Base-by-base conservation (phyloP, 805 yeast species). In the Suhomyces faveliae region DNA sequence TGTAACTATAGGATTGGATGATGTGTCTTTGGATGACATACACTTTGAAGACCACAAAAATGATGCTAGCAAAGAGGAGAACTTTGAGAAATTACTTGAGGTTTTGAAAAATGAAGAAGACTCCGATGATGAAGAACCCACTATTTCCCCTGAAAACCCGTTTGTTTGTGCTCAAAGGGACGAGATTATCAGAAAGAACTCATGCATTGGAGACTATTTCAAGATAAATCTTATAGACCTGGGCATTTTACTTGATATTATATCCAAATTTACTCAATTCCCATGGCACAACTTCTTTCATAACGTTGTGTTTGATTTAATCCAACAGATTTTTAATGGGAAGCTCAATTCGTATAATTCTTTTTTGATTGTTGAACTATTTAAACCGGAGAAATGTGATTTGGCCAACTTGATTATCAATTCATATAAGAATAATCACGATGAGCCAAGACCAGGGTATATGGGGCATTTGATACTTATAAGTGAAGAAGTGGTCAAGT, bases 271-370 rank as follows among this genome's bases (percentile, higher is more conserved):
- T 60, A 84, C 91, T 66, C 72, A 78, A 51, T 89, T 84, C 66
- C 97, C 98, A 5, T 94, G 98, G 98, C 94, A 94, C 65, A 94
- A 94, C 62, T 94, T 94, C 61, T 79, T 94, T 74, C 99, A 94
- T 67, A 94, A 92, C 61, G 99, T 94, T 49, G 96, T 94, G 7
- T 94, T 92, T 74, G 99, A 94, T 68, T 81, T 94, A 52, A 85
- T 94, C 25, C 99, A 94, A 66, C 99, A 94, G 64, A 83, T 94
- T 15, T 79, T 94, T 64, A 90, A 89, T 65, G 98, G 97, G 76
- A 92, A 88, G 53, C 80, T 85, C 50, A 92, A 96, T 11, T 91
- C 86, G 59, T 92, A 91, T 68, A 84, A 86, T 53, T 90, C 77
- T 2, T 73, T 73, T 47, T 60, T 73, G 45, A 72, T 73, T 40